A percentile compares a stretch with the other conserved stretches of the same genome.
phyloP scores from a whole-genome alignment of 1,284 basidiomycete species.

The Ganoderma sp. region DNA sequence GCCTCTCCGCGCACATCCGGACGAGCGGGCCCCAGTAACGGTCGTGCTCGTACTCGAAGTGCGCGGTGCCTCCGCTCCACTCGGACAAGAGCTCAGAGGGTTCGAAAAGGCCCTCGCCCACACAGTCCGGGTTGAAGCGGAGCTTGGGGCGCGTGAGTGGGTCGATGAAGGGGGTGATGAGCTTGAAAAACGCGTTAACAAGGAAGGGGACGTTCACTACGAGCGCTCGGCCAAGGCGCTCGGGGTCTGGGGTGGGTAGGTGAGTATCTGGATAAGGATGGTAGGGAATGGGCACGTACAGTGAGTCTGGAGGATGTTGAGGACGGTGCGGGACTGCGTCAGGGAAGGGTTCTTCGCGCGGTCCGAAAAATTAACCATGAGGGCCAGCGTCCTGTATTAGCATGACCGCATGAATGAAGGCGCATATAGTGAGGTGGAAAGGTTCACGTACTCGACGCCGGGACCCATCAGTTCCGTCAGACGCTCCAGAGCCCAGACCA shows the following conservation, averaged over 20 bases:
- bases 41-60: slow-evolving; percentile 73
- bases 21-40: slow-evolving; percentile 77
- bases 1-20: slow-evolving; percentile 57
- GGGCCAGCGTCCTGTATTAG: slow-evolving; percentile 59
- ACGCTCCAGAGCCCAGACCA: slow-evolving; percentile 77
- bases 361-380: slow-evolving; percentile 87
- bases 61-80: slow-evolving; percentile 62
- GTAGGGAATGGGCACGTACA: slow-evolving; percentile 47
- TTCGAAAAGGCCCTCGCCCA: slow-evolving; percentile 65
- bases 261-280: not conserved
- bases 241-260: slow-evolving; percentile 71
- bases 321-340: slow-evolving; percentile 62
- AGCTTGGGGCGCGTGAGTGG: slow-evolving; percentile 69
- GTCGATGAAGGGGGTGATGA: slow-evolving; percentile 83
- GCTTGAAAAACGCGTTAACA: slow-evolving; percentile 81
- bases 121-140: slow-evolving; percentile 66
- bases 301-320: slow-evolving; percentile 86
- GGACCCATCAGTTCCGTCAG: slow-evolving; percentile 76
- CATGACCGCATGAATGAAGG: not conserved
- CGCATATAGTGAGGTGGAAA: not conserved
- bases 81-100: slow-evolving; percentile 62
- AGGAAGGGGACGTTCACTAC: slow-evolving; percentile 87
- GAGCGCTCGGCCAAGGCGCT: slow-evolving; percentile 86
- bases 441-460: slow-evolving; percentile 71
- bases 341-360: slow-evolving; percentile 79